These are phyloP conservation scores for Plasmodium adleri DNA, from an alignment of 169 alveolate genomes.

Conservation along the genomic window DNA sequence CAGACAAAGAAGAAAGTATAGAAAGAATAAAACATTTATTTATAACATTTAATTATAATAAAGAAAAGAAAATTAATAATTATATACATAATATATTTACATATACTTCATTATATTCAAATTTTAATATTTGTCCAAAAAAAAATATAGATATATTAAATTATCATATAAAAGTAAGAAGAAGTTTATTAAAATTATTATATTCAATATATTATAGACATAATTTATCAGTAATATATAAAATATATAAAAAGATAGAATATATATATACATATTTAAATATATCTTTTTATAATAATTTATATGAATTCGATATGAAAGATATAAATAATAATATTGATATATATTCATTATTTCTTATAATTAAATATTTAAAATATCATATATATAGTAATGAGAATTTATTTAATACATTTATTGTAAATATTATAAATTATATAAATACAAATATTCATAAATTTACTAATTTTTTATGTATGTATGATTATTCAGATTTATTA, in stretches of 20 bases:
- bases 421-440: conserved; percentile 28
- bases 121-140: conserved; percentile 42
- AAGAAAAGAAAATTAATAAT: conserved; percentile 60
- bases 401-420: conserved; percentile 28
- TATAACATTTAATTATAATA: conserved; percentile 50
- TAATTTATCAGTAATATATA: conserved; percentile 44
- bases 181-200: conserved; percentile 26
- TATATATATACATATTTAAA: conserved; percentile 51
- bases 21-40: conserved; percentile 55
- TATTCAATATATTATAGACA: conserved; percentile 58
- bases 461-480: conserved; percentile 34
- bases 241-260: conserved; percentile 57
- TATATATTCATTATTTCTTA: conserved; percentile 34
- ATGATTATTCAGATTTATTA: conserved; percentile 21
- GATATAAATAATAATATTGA: conserved; percentile 36
- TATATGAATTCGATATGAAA: conserved; percentile 26
- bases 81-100: conserved; percentile 57
- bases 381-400: conserved; percentile 33
- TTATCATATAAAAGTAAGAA: conserved; percentile 26
- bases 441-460: conserved; percentile 36
- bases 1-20: conserved; percentile 22
- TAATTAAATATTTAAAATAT: conserved; percentile 28
- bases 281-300: conserved; percentile 32
- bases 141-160: conserved; percentile 32
- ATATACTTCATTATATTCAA: conserved; percentile 41